Conservation (phyloP, 768 basidiomycete genomes). For the Exsudoporus frostii region DNA sequence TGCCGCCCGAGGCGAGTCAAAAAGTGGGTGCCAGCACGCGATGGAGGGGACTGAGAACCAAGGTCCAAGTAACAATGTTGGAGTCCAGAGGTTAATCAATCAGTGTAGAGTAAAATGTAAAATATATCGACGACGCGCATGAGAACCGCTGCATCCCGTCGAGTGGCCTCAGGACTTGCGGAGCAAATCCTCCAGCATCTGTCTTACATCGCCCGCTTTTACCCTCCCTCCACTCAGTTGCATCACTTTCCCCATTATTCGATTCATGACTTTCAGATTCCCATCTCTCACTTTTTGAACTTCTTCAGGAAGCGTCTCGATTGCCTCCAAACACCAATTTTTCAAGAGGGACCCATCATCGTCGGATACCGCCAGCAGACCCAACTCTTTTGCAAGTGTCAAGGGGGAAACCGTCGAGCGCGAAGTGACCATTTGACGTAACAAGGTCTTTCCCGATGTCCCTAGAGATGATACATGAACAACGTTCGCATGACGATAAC, state of each 20-base stretch:
- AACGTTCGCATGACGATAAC: not conserved
- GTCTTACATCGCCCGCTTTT: constrained; percentile 61
- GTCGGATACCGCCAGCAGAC: constrained; percentile 41
- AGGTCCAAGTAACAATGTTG: constrained; percentile 47
- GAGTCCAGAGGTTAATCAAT: constrained; percentile 4
- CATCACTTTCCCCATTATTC: constrained; percentile 61
- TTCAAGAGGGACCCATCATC: constrained; percentile 41
- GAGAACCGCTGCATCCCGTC: too few relatives aligned
- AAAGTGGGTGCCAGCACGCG: constrained; percentile 65
- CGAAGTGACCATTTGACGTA: constrained; percentile 65
- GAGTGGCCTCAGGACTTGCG: not conserved
- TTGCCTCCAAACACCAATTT: constrained; percentile 58
- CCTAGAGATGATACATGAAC: constrained; percentile 40
- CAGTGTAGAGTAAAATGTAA: not conserved
- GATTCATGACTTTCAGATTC: constrained; percentile 68
- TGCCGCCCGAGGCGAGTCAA: constrained; percentile 58
- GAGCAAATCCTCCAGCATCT: constrained; percentile 48
- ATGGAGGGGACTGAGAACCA: constrained; percentile 81
- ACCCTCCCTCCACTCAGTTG: constrained; percentile 70
- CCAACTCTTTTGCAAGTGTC: constrained; percentile 48
- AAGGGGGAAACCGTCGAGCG: constrained; percentile 35
- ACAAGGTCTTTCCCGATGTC: constrained; percentile 71
- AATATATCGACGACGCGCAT: not conserved
- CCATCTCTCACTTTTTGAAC: constrained; percentile 64
- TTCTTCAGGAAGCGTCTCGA: constrained; percentile 64